Conservation (phyloP, 1,284 basidiomycete genomes). For the Cerioporus squamosus region DNA sequence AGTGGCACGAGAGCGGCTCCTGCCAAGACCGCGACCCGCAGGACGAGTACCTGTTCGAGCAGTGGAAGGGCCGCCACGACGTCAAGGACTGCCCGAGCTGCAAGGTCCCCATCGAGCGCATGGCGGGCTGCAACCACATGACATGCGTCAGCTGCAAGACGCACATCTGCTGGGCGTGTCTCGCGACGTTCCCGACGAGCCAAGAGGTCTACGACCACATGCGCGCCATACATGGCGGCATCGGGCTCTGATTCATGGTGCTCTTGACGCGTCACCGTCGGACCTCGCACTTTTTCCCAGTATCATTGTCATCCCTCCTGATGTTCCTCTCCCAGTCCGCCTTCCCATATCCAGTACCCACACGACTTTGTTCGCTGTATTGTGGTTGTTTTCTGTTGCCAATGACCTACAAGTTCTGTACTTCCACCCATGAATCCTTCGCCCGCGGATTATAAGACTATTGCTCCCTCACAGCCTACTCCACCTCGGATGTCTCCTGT, state of each 20-base stretch:
- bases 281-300: too few relatives aligned
- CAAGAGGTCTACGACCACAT: constrained; percentile 66
- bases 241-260: constrained; percentile 27
- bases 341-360: too few relatives aligned
- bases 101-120: constrained; percentile 66
- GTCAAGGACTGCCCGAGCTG: constrained; percentile 76
- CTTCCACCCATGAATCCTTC: too few relatives aligned
- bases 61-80: constrained; percentile 61
- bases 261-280: neutral
- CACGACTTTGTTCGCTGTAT: too few relatives aligned
- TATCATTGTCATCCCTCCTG: neutral
- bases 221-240: constrained; percentile 53
- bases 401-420: too few relatives aligned
- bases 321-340: too few relatives aligned
- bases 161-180: constrained; percentile 79
- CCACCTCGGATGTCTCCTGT: neutral
- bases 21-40: constrained; percentile 59
- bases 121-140: constrained; percentile 79
- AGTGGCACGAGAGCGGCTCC: constrained; percentile 66
- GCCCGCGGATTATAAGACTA: too few relatives aligned
- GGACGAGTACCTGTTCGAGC: constrained; percentile 55
- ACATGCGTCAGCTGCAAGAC: constrained; percentile 69
- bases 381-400: too few relatives aligned
- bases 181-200: constrained; percentile 63
- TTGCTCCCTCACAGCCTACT: neutral